Evolutionary conservation across 2,329 filamentous ascomycete species (phyloP).

Genomic region (Fusarium hainanense): DNA sequence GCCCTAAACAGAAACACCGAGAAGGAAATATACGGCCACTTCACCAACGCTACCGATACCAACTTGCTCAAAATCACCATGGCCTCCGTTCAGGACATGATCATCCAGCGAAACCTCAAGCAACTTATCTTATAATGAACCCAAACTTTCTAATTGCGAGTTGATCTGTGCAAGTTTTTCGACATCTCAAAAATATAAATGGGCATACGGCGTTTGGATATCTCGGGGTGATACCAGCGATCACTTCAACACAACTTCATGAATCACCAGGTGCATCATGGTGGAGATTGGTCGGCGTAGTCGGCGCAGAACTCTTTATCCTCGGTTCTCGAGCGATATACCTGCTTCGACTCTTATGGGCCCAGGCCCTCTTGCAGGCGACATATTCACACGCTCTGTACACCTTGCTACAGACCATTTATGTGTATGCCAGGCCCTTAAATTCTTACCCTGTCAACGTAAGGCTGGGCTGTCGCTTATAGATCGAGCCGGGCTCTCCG

Average conservation of each 20-base stretch:
- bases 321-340: conserved; percentile 9
- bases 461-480: conserved; percentile 2
- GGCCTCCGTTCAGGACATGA: conserved; percentile 88
- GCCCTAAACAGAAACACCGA: conserved; percentile 77
- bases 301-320: neutral
- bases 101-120: conserved; percentile 85
- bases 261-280: neutral
- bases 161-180: neutral
- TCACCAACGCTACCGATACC: conserved; percentile 72
- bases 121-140: conserved; percentile 68
- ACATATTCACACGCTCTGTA: conserved; percentile 11
- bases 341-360: neutral
- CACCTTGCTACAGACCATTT: conserved; percentile 1
- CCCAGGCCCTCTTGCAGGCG: conserved; percentile 6
- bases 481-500: conserved; percentile 1
- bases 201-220: conserved; percentile 8
- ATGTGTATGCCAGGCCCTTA: neutral
- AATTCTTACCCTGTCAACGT: neutral
- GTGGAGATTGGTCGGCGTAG: neutral
- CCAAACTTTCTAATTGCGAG: neutral
- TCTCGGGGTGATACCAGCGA: neutral
- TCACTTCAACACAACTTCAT: conserved; percentile 1
- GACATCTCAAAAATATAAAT: conserved; percentile 2
- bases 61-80: conserved; percentile 88
- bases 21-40: conserved; percentile 72